Evolutionary conservation across 1,284 basidiomycete species (phyloP), one percentile per base, ranked within the genome.

Genomic region (Puccinia sorghi): DNA sequence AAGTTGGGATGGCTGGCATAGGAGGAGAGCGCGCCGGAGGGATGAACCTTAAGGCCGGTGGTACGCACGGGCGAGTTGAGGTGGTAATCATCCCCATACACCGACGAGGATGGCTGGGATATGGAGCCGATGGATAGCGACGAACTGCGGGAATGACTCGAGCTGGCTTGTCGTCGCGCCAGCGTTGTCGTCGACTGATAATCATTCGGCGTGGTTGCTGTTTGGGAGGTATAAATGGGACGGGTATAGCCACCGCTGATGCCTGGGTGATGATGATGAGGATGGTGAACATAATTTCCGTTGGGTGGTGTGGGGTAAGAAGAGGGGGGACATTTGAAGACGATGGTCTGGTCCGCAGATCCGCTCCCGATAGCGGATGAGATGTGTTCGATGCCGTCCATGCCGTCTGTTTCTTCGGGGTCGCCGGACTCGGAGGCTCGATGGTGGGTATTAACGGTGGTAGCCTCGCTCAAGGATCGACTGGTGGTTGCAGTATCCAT

Each of bases 131-230:
- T 69, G 12, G 66, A 77, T 27, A 70, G 48, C 1, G 66, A 75
- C 6, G 73, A 75, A 48, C 63, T 67, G 7, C 75, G 64, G 27
- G 75, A 77, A 50, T 77, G 75, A 32, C 32, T 75, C 3, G 73
- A 75, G 39, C 73, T 75, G 15, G 73, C 25, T 22, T 75, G 73
- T 54, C 63, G 48, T 17, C 43, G 43, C 17, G 43, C 73, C 5
- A 54, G 46, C 46, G 59, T 12, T 75, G 46, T 12, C 66, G 46
- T 59, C 43, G 72, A 27, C 32, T 66, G 39, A n/a, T 50, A 39
- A n/a, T n/a, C n/a, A n/a, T n/a, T n/a, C n/a, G n/a, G n/a, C n/a
- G n/a, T 64, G 37, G 12, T 52, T 43, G 6, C n/a, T n/a, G 59
- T 39, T 12, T 50, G 72, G 17, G 63, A 75, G 39, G 27, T 61